These are phyloP conservation scores for Mallotus japonicus DNA, from an alignment of 441 rosid genomes.

Conservation along the genomic window DNA sequence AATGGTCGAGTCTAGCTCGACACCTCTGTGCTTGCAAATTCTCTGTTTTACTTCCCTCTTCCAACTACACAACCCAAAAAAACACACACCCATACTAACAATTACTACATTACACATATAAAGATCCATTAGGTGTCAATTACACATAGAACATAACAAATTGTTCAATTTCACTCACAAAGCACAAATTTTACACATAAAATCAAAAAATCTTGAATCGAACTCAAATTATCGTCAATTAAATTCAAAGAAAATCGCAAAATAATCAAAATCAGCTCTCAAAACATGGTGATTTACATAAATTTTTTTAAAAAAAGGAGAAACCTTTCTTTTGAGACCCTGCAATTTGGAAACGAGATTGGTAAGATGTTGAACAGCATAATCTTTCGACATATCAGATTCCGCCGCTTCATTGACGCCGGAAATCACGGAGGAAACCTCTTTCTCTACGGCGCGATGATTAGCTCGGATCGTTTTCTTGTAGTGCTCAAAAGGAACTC, in stretches of 20 bases:
- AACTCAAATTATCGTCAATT: too few species aligned
- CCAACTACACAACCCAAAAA: constrained; percentile 46
- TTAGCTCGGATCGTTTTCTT: constrained; percentile 85
- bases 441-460: constrained; percentile 75
- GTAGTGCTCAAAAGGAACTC: constrained; percentile 93
- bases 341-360: constrained; percentile 88
- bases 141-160: too few species aligned
- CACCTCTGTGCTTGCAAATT: constrained; percentile 78
- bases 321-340: constrained; percentile 89
- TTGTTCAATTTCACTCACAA: too few species aligned
- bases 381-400: constrained; percentile 56
- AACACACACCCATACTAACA: not conserved
- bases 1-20: constrained; percentile 79
- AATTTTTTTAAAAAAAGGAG: too few species aligned
- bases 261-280: not conserved
- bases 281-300: not conserved
- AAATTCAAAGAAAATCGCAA: not conserved
- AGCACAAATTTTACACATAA: too few species aligned
- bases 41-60: constrained; percentile 76
- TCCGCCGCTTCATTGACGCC: constrained; percentile 56
- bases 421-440: constrained; percentile 61
- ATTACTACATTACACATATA: too few species aligned
- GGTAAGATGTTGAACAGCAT: constrained; percentile 65
- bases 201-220: too few species aligned
- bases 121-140: too few species aligned